Base-by-base conservation (phyloP, 73 alveolate genomes). In the Halteria grandinella region DNA sequence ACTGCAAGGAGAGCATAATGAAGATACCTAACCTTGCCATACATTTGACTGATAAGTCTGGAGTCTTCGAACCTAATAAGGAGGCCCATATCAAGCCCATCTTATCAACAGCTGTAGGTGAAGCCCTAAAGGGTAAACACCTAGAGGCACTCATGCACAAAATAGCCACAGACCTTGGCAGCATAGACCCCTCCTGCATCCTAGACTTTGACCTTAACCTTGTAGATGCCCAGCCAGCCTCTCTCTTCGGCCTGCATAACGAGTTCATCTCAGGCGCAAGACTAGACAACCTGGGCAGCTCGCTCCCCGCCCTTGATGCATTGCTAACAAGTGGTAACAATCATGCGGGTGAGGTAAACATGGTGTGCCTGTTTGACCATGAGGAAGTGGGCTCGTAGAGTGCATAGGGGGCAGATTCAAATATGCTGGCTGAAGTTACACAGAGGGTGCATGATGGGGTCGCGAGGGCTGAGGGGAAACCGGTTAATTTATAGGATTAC, bases 331-430 rank as follows among this genome's bases (percentile, higher is more conserved):
- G 89, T 28, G 91, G 87, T 45, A 89, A 53, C 21, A 91, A 90
- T 34, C 90, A 91, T 62, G 87, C 87, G n/a, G n/a, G n/a, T 17
- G 90, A 91, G 54, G 93, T 96, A 41, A 93, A 95, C 64, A 58
- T 96, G 82, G 83, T 92, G 34, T 79, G 92, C 62, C 89, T 93
- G 17, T 95, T 83, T 86, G 99, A 96, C 88, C 95, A 95, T 81
- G 99, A 96, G 79, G 99, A 96, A 93, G 81, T 90, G 0, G 99
- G 99, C 25, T 89, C 98, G 20, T 39, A 82, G 87, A 83, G 97
- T 51, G 92, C 91, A 58, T 84, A 93, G 76, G 99, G 99, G 25
- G 99, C 99, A 44, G 97, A 89, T 77, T 83, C 97, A 15, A 91
- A 91, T 73, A 73, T 94, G 83, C 80, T 94, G 37, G 83, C 87